A percentile compares a stretch with the other conserved stretches of the same genome.
Evolutionary conservation across 352 stramenopile species (phyloP).

Genomic region (Phytophthora hibernalis): DNA sequence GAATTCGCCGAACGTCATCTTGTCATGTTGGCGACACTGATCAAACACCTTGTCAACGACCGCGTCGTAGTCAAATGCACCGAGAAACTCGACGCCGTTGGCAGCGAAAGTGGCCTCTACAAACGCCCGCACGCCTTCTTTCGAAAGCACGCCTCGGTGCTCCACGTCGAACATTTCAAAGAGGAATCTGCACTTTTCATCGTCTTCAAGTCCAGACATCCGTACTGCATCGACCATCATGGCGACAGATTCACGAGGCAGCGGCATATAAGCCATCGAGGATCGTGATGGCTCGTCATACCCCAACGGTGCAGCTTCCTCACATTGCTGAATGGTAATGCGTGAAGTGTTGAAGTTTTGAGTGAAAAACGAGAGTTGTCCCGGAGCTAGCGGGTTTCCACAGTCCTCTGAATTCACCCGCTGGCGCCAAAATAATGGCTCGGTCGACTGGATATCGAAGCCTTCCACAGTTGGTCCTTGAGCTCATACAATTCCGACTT

Average conservation of each 20-base stretch:
- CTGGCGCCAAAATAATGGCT: background rate
- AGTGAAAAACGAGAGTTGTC: conserved; percentile 46
- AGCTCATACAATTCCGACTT: conserved; percentile 46
- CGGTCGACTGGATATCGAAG: conserved; percentile 30
- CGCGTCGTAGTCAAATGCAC: conserved; percentile 54
- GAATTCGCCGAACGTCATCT: conserved; percentile 72
- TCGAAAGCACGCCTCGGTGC: conserved; percentile 49
- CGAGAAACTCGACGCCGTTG: conserved; percentile 64
- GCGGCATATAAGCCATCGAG: conserved; percentile 37
- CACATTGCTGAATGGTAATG: conserved; percentile 17
- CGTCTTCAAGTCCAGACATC: conserved; percentile 47
- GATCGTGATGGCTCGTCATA: conserved; percentile 20
- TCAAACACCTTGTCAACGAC: conserved; percentile 63
- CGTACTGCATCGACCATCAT: conserved; percentile 66
- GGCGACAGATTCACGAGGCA: conserved; percentile 64
- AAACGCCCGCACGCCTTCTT: conserved; percentile 60
- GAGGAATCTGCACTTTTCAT: conserved; percentile 68
- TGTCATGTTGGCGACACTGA: conserved; percentile 41
- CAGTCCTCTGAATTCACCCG: conserved; percentile 6
- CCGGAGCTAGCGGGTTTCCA: conserved; percentile 3
- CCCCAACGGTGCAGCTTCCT: background rate
- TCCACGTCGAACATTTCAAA: conserved; percentile 76
- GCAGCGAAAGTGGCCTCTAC: conserved; percentile 61
- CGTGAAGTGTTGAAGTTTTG: conserved; percentile 47
- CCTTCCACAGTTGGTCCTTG: conserved; percentile 48